Evolutionary conservation across 108 stramenopile genomes (phyloP), one percentile per base, ranked within the genome.

Genomic region (Fragilaria crotonensis): DNA sequence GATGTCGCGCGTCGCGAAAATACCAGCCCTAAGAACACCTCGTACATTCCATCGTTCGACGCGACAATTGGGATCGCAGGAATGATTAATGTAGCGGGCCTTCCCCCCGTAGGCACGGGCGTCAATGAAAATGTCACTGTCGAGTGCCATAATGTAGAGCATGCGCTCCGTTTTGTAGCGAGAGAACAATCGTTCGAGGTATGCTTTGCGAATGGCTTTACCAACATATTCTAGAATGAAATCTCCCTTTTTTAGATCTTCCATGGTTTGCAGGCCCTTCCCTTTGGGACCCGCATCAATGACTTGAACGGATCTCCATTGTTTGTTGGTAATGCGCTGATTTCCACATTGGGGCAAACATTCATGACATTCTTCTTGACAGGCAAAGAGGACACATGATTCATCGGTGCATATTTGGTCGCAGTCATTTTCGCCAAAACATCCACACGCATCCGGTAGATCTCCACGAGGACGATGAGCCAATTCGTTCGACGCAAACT

Each of bases 51-150:
- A 96, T 36, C 82, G 86, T 52, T 95, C 89, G 41, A 96, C 88
- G 11, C 62, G 68, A 72, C 94, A 96, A 68, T 95, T 97, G 5
- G 99, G 99, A 27, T 96, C 87, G 62, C 97, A 98, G 46, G 83
- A 87, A 71, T 99, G 99, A 73, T 99, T 99, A 64, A 98, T 93
- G 65, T 93, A 99, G 4, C 99, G 80, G 0, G 99, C 97, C 21
- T 95, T 68, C 25, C 89, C 84, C 14, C 99, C 99, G 31, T 76
- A 63, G 28, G 74, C 60, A n/a, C 96, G 82, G 9, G 97, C 97
- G 74, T 99, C 99, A 32, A 99, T 67, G 54, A 92, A 95, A 3
- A 88, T 63, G 59, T 84, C 79, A 20, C 76, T 71, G 57, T 95
- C 94, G 25, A 98, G 67, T 5, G 94, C 84, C 89, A 99, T 93